Evolutionary conservation across 352 stramenopile genomes (phyloP).

Genomic region (Globisporangium iwayamae): DNA sequence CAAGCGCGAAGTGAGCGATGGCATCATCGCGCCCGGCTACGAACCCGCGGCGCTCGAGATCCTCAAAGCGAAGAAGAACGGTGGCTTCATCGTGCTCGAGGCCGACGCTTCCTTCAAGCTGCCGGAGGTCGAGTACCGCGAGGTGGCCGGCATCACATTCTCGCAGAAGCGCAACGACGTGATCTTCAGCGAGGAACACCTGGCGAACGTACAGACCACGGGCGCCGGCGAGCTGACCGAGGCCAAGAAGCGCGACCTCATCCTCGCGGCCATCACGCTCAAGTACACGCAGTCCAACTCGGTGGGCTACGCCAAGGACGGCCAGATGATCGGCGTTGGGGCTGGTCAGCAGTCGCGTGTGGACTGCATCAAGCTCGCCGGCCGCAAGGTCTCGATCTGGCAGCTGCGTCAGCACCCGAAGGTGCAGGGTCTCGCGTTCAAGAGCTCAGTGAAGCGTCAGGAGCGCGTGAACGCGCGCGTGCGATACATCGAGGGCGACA

Average conservation of each 20-base stretch:
- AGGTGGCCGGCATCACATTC: slow-evolving; percentile 98
- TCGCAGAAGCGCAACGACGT: slow-evolving; percentile 98
- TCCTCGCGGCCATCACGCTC: slow-evolving; percentile 98
- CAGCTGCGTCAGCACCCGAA: slow-evolving; percentile 98
- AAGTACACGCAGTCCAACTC: slow-evolving; percentile 99
- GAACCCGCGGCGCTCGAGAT: slow-evolving; percentile 97
- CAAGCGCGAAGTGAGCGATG: slow-evolving; percentile 98
- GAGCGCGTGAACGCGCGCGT: slow-evolving; percentile 99
- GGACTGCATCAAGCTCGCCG: slow-evolving; percentile 99
- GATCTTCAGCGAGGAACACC: slow-evolving; percentile 91
- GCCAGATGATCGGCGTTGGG: slow-evolving; percentile 99
- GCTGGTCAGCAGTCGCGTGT: slow-evolving; percentile 98
- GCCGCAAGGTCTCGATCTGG: slow-evolving; percentile 97
- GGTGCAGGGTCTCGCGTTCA: slow-evolving; percentile 95
- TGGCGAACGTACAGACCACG: slow-evolving; percentile 92
- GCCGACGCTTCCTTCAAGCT: slow-evolving; percentile 91
- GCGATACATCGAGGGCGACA: slow-evolving; percentile 99
- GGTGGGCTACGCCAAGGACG: slow-evolving; percentile 98
- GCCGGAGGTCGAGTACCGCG: slow-evolving; percentile 95
- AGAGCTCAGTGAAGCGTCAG: slow-evolving; percentile 96
- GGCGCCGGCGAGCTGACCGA: slow-evolving; percentile 82
- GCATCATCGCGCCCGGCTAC: slow-evolving; percentile 99
- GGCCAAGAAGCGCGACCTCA: slow-evolving; percentile 95
- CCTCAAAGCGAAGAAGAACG: slow-evolving; percentile 98
- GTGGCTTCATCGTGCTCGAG: slow-evolving; percentile 99